These are phyloP conservation scores for Pichia sp. DNA, from an alignment of 1,139 yeast genomes.

Conservation along the genomic window DNA sequence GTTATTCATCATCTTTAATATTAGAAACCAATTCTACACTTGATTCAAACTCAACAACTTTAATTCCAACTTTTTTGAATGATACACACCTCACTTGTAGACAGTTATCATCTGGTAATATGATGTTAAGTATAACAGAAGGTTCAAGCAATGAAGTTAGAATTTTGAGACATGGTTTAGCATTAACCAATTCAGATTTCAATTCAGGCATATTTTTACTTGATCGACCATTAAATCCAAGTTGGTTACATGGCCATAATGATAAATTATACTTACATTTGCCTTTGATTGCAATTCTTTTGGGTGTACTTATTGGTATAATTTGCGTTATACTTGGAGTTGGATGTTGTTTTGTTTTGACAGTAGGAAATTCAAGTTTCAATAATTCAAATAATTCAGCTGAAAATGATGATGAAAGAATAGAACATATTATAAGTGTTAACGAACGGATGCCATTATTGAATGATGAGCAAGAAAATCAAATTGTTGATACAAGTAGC, in stretches of 20 bases:
- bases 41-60: background rate
- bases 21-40: background rate
- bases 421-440: slow-evolving; percentile 9
- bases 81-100: slow-evolving; percentile 41
- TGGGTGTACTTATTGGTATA: slow-evolving; percentile 60
- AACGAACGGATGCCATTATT: slow-evolving; percentile 18
- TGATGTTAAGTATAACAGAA: slow-evolving; percentile 35
- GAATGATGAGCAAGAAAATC: background rate
- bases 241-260: slow-evolving; percentile 48
- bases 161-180: slow-evolving; percentile 62
- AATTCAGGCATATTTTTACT: slow-evolving; percentile 59
- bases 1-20: slow-evolving; percentile 30
- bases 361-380: slow-evolving; percentile 20
- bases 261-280: slow-evolving; percentile 51
- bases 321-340: slow-evolving; percentile 31
- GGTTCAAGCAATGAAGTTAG: slow-evolving; percentile 63
- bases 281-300: slow-evolving; percentile 59
- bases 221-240: slow-evolving; percentile 59
- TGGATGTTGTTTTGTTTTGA: slow-evolving; percentile 32
- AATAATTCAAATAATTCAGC: background rate
- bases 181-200: slow-evolving; percentile 30
- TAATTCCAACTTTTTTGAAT: slow-evolving; percentile 38
- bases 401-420: background rate
- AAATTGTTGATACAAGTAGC: background rate
- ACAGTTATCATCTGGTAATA: slow-evolving; percentile 33